Evolutionary conservation across 352 stramenopile genomes (phyloP).

Genomic region (Pythium folliculosum): DNA sequence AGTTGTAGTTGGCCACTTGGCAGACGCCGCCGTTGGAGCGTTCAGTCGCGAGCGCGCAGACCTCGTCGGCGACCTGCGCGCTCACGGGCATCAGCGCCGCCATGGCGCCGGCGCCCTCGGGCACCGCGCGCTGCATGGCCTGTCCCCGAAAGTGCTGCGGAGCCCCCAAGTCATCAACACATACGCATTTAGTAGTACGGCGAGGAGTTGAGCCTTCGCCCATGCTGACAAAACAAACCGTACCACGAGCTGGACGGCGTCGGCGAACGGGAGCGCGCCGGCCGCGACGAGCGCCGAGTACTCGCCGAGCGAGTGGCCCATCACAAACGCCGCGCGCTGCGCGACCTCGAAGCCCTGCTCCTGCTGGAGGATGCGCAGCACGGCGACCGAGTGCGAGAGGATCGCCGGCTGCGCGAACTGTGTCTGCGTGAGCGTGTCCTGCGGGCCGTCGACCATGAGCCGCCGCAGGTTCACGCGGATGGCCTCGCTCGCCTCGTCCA

Average conservation of each 20-base stretch:
- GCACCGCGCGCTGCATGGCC: slow-evolving; percentile 70
- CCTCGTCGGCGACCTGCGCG: slow-evolving; percentile 46
- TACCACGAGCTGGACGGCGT: slow-evolving; percentile 70
- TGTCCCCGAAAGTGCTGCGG: slow-evolving; percentile 59
- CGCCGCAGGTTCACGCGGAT: slow-evolving; percentile 54
- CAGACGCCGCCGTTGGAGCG: slow-evolving; percentile 45
- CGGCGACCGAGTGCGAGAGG: slow-evolving; percentile 73
- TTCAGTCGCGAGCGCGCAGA: slow-evolving; percentile 46
- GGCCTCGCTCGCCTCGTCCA: slow-evolving; percentile 82
- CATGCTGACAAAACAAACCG: background rate
- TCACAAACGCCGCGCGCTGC: slow-evolving; percentile 37
- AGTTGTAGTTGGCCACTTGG: slow-evolving; percentile 90
- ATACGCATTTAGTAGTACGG: no score
- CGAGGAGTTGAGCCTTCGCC: background rate
- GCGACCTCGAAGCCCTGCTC: slow-evolving; percentile 48
- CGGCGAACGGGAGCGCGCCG: slow-evolving; percentile 59
- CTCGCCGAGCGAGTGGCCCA: slow-evolving; percentile 87
- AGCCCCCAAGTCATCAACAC: background rate
- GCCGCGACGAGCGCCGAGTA: slow-evolving; percentile 84
- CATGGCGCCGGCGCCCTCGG: slow-evolving; percentile 63
- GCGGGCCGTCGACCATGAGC: slow-evolving; percentile 63
- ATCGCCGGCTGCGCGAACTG: slow-evolving; percentile 79
- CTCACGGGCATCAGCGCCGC: slow-evolving; percentile 73
- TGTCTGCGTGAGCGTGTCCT: slow-evolving; percentile 68
- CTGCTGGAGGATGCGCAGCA: slow-evolving; percentile 72